Evolutionary conservation across 1,139 yeast genomes (phyloP), one percentile per base, ranked within the genome.

Genomic region (Geotrichum citri-aurantii): DNA sequence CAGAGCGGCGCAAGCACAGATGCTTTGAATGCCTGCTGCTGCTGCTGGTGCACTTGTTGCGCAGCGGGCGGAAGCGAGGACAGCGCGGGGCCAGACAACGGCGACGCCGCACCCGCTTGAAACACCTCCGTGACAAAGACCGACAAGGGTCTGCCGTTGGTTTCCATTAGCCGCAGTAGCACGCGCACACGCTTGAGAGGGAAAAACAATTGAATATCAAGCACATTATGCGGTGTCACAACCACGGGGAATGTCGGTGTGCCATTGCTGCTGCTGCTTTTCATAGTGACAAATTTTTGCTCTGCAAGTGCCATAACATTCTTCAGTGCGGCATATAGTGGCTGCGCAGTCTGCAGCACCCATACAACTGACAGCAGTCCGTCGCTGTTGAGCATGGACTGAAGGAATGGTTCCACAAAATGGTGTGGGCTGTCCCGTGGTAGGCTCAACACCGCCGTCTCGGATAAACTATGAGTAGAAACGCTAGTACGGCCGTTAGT

Each of bases 361-460:
- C 69, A 66, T 1, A 69, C 65, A 7, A 70, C 70, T 10, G 71
- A 64, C n/a, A 61, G 59, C 21, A 70, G 61, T 1, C 73, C 72
- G 17, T 64, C 62, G 12, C 55, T 58, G 19, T 59, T 60, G 46
- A 70, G 61, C 31, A 68, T 59, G 21, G 64, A 57, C 55, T 69
- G 68, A 29, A 70, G 58, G 29, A 64, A 63, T 1, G 66, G 61
- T 42, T 53, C 63, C 1, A 69, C 68, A 4, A 63, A 42, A 10
- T 54, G 48, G 49, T 70, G 72, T 3, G 72, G 73, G 52, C 66
- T 64, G 19, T 61, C 58, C 7, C 59, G 58, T 37, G 60, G 57
- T 54, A 68, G 58, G 29, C 60, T 60, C 27, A 68, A 54, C 26
- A 56, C 53, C 14, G 55, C 59, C 1, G 53, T 57, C 17, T 57